Base-by-base conservation (phyloP, 148 eudicot species). In the Silene latifolia region DNA sequence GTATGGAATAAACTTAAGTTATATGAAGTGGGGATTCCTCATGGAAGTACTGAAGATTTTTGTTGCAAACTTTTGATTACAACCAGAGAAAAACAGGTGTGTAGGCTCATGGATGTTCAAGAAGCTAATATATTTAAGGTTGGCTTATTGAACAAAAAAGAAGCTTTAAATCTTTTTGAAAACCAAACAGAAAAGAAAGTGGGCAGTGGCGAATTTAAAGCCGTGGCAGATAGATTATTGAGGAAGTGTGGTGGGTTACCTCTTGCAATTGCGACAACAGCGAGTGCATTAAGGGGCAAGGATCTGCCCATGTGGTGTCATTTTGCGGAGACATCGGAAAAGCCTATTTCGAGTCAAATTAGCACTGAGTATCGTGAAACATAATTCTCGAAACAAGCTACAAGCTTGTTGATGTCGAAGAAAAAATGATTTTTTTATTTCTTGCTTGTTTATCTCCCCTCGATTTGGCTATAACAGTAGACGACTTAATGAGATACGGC, bases 1-100 rank as follows among this genome's bases (percentile, higher is more conserved):
- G 18, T 51, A 2, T 51, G 56, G 56, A 51, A 51, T 4, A 51
- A 51, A 51, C 56, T 51, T 51, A 51, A 74, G 54, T 32, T 74
- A n/a, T 13, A 14, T 0, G 54, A 51, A 27, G 71, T 74, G 3
- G 77, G 77, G 11, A 74, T 74, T 29, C 77, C 77, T n/a, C 23
- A 29, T 17, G 46, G 47, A 42, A 74, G 4, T 0, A 10, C 56
- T 2, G 8, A 39, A 15, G 20, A 74, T 3, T 25, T n/a, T n/a
- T 51, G 24, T 0, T 74, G 56, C 14, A 12, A 51, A 51, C 56
- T 51, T 4, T 51, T 51, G 56, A 51, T 51, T 51, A 51, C 56
- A 14, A 14, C 56, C 18, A 9, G 56, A 4, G 56, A 51, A 0
- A 3, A 15, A 14, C 17, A 14, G 17, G 56, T 51, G 18, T 51